phyloP scores from a whole-genome alignment of 2,329 filamentous ascomycete genomes.

The Pseudomassariella vexata region DNA sequence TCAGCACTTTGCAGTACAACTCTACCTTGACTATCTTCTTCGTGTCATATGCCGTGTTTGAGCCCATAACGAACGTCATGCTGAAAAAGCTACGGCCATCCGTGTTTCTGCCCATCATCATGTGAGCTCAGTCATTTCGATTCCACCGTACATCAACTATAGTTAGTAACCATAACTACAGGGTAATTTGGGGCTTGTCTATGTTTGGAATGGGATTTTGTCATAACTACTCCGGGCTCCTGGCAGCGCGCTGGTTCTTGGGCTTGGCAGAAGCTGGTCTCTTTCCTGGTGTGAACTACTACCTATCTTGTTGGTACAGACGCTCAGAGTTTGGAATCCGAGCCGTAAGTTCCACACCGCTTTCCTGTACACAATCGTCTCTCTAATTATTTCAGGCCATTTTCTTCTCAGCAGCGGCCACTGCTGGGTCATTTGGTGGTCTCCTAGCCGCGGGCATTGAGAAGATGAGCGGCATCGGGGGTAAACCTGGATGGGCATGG shows the following conservation, averaged over 20 bases:
- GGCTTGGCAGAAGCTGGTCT: slow-evolving; percentile 71
- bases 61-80: slow-evolving; percentile 72
- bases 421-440: slow-evolving; percentile 74
- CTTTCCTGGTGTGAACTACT: slow-evolving; percentile 74
- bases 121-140: too few relatives aligned
- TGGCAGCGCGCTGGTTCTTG: slow-evolving; percentile 65
- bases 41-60: slow-evolving; percentile 75
- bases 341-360: slow-evolving; percentile 33
- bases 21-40: slow-evolving; percentile 78
- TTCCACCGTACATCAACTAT: slow-evolving; percentile 12
- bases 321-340: slow-evolving; percentile 74
- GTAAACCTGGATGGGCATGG: slow-evolving; percentile 55
- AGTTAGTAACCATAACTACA: slow-evolving; percentile 25
- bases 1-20: slow-evolving; percentile 65
- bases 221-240: slow-evolving; percentile 56
- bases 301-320: slow-evolving; percentile 80
- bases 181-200: slow-evolving; percentile 58
- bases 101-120: slow-evolving; percentile 76
- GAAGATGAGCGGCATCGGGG: slow-evolving; percentile 60
- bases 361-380: not conserved
- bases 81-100: slow-evolving; percentile 72
- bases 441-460: slow-evolving; percentile 67
- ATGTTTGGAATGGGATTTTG: slow-evolving; percentile 68
- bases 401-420: slow-evolving; percentile 77
- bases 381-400: slow-evolving; percentile 41